phyloP scores from a whole-genome alignment of 176 grass and related monocot species.

The Melocanna baccifera region DNA sequence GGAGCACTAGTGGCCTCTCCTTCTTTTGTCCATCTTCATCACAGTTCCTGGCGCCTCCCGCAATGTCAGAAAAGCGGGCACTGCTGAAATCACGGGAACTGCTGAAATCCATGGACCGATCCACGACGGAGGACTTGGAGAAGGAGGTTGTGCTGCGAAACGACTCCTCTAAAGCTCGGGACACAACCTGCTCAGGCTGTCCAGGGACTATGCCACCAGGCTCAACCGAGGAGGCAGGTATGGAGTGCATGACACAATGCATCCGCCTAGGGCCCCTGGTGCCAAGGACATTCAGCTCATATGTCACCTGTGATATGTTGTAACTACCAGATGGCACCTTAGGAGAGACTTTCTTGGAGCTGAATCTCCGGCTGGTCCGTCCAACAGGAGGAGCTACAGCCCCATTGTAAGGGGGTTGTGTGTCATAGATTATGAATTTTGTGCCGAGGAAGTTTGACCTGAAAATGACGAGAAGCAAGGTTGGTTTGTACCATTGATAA shows the following conservation, averaged over 20 bases:
- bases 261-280: slow-evolving; percentile 91
- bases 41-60: not conserved
- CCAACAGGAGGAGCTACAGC: slow-evolving; percentile 43
- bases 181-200: slow-evolving; percentile 67
- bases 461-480: slow-evolving; percentile 16
- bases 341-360: slow-evolving; percentile 85
- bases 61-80: slow-evolving; percentile 57
- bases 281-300: slow-evolving; percentile 93
- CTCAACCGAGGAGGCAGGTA: slow-evolving; percentile 75
- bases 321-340: slow-evolving; percentile 90
- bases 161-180: slow-evolving; percentile 64
- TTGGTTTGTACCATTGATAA: not conserved
- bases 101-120: slow-evolving; percentile 66
- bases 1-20: slow-evolving; percentile 84
- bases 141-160: slow-evolving; percentile 74
- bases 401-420: slow-evolving; percentile 70
- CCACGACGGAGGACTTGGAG: slow-evolving; percentile 73
- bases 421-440: slow-evolving; percentile 87
- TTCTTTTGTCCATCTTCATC: slow-evolving; percentile 37
- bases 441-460: slow-evolving; percentile 98
- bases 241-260: slow-evolving; percentile 92
- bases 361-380: slow-evolving; percentile 66
- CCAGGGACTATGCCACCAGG: slow-evolving; percentile 71
- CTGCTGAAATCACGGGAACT: slow-evolving; percentile 72
- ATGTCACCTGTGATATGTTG: slow-evolving; percentile 76